These are phyloP conservation scores for Oxyria digyna DNA, from an alignment of 148 eudicot species.

Conservation along the genomic window DNA sequence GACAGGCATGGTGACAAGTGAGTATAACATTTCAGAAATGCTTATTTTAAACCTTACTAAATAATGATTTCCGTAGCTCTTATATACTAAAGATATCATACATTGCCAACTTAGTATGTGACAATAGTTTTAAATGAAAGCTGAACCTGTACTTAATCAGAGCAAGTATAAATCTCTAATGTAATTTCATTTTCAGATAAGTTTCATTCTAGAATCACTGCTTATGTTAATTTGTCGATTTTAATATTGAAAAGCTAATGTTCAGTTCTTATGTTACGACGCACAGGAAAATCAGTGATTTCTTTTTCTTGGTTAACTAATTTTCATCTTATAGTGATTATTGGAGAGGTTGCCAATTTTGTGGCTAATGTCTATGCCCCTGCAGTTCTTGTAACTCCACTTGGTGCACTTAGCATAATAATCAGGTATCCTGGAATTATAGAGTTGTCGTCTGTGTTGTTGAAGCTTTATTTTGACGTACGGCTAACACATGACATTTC, in stretches of 20 bases:
- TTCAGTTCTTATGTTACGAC: neutral
- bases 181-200: neutral
- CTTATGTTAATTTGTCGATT: no score
- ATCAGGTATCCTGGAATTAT: constrained; percentile 40
- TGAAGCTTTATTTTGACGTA: neutral
- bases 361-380: no score
- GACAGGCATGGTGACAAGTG: constrained; percentile 76
- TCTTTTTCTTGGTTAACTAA: neutral
- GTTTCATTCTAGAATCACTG: neutral
- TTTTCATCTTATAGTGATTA: constrained; percentile 44
- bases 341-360: no score
- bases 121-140: neutral
- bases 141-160: neutral
- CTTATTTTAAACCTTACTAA: neutral
- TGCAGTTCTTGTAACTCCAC: no score
- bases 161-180: neutral
- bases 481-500: constrained; percentile 5
- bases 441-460: constrained; percentile 4
- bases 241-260: neutral
- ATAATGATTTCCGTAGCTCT: neutral
- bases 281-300: neutral
- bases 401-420: constrained; percentile 84
- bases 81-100: neutral
- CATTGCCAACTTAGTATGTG: neutral
- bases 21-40: constrained; percentile 16